These are phyloP conservation scores for Aspergillus novofumigatus DNA, from an alignment of 2,329 filamentous ascomycete genomes.

Conservation along the genomic window DNA sequence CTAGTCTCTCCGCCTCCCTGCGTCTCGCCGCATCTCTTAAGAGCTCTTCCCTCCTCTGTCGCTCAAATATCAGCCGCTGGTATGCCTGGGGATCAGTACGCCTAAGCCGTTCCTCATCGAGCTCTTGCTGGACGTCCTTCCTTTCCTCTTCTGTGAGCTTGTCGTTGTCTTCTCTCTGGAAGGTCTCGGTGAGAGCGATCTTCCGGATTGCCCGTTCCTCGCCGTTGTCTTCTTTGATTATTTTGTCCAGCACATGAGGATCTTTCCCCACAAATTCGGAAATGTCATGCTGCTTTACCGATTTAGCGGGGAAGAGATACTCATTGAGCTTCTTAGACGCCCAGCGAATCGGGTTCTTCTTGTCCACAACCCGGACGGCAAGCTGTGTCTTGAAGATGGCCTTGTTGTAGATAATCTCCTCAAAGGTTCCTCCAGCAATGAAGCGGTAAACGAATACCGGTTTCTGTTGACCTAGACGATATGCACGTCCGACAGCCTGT, in stretches of 20 bases:
- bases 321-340: conserved; percentile 53
- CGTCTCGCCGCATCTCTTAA: not conserved
- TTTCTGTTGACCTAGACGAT: conserved; percentile 78
- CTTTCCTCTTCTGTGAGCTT: conserved; percentile 60
- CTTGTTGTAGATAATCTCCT: conserved; percentile 68
- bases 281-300: conserved; percentile 51
- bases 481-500: conserved; percentile 81
- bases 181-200: conserved; percentile 67
- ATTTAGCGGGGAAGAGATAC: conserved; percentile 57
- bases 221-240: conserved; percentile 23
- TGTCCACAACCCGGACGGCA: conserved; percentile 74
- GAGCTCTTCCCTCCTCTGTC: not conserved
- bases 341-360: conserved; percentile 68
- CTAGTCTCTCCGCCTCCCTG: not conserved
- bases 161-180: conserved; percentile 65
- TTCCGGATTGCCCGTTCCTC: conserved; percentile 26
- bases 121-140: conserved; percentile 48
- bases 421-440: conserved; percentile 72
- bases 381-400: conserved; percentile 80
- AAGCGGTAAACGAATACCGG: conserved; percentile 82
- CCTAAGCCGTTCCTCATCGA: conserved; percentile 38
- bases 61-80: conserved; percentile 18
- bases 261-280: conserved; percentile 56
- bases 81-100: conserved; percentile 36
- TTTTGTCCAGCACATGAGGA: conserved; percentile 55